Base-by-base conservation (phyloP, 495 filamentous ascomycete species). In the Astrocystis sublimbata region DNA sequence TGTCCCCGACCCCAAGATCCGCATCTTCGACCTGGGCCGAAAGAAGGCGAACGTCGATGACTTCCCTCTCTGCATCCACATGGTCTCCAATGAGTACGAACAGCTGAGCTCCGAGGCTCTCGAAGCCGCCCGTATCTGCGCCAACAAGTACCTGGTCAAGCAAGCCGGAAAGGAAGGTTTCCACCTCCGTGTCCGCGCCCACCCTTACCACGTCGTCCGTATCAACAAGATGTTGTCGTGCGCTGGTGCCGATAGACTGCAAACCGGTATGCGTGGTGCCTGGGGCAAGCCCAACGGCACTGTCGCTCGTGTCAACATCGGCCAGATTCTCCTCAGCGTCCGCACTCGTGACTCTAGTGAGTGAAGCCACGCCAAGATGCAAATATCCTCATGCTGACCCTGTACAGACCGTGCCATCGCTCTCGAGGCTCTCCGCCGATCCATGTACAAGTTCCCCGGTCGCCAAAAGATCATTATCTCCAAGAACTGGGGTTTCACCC, bases 201-300 rank as follows among this genome's bases (percentile, higher is more conserved):
- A 98, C 86, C 94, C 94, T 64, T 97, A 90, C 92, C 94, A 98
- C 84, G 93, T 98, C 81, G 86, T 97, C 84, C 94, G 94, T 80
- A 98, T 98, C 92, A 98, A 98, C 91, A 98, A 98, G 87, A 98
- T 98, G 94, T 91, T 98, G 89, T 97, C 93, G 66, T 98, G 94
- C 79, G 94, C 94, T 72, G 94, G 94, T 82, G 94, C 94, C 87
- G 94, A 98, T 97, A 88, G 94, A 86, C 87, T 98, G 74, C 94
- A 98, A 80, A 98, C 94, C 65, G 94, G 94, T 81, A 98, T 98
- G 94, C 94, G 94, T 88, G 94, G 94, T 87, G 94, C 94, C 66
- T 98, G 91, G 86, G 94, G 94, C 77, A 98, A 98, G 88, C 93
- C 94, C 79, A 92, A 97, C 84, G 94, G 93, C 75, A 87, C 85